Base-by-base conservation (phyloP, 768 basidiomycete species). In the Phylloporus scabripes region DNA sequence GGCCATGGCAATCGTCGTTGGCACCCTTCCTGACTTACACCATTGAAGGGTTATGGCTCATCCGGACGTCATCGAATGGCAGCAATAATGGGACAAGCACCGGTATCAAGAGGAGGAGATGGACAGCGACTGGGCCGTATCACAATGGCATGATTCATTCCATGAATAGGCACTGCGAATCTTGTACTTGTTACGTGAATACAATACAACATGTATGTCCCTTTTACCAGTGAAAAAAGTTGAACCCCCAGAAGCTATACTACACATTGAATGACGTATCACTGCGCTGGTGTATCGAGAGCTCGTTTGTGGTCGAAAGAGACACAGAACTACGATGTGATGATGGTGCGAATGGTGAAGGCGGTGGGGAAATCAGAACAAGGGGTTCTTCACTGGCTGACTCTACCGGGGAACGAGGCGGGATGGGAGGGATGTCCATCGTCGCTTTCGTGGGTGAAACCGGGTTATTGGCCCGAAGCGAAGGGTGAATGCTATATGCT, bases 401-500 rank as follows among this genome's bases (percentile, higher is more conserved):
- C 12, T 55, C 63, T 44, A 71, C 70, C 10, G 54, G 52, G 8
- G 58, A 42, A 41, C 63, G 64, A 26, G 59, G 53, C 14, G 64
- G 63, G 21, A 66, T 38, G 2, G 66, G 54, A 63, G 64, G 53
- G 50, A 66, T 48, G 41, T 66, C 61, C 59, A 62, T 64, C 9
- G 58, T 69, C 34, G 72, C 74, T 55, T 68, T 70, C 17, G 62
- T 73, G 5, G 84, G 81, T 0, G 80, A 75, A 31, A 69, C 62
- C 15, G 74, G 71, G 59, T 74, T 75, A 8, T 29, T 24, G 17
- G 72, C 71, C 23, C 86, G 79, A 20, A 80, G 70, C 11, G 87
- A 88, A 11, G 87, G 88, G 55, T 91, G 88, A 46, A 91, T 90
- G 60, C 87, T 90, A 40, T 74, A 77, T 12, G 77, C 70, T 3